A percentile compares a stretch with the other conserved stretches of the same genome.
Conservation (phyloP, 2,329 filamentous ascomycete genomes). For the Penicillium corylophilum region DNA sequence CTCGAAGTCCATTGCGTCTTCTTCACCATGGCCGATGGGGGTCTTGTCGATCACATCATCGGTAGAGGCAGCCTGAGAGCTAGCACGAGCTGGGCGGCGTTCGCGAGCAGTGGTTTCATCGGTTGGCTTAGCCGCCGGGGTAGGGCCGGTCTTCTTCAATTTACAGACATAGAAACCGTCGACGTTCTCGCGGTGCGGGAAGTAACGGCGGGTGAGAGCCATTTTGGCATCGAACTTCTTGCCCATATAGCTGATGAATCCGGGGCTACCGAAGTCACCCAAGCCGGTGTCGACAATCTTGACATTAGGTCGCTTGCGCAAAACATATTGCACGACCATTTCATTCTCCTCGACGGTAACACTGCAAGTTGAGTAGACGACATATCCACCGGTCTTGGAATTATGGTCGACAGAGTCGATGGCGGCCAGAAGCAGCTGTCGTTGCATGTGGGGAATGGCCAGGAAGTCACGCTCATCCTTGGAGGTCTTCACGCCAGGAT, state of each 20-base stretch:
- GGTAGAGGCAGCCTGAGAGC: slow-evolving; percentile 23
- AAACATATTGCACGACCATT: slow-evolving; percentile 87
- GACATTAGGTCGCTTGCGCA: slow-evolving; percentile 89
- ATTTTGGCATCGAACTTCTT: slow-evolving; percentile 88
- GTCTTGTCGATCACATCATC: slow-evolving; percentile 64
- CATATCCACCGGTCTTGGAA: slow-evolving; percentile 88
- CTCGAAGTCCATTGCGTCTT: slow-evolving; percentile 27
- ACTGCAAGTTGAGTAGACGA: slow-evolving; percentile 95
- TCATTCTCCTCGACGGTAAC: slow-evolving; percentile 95
- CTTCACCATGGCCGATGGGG: slow-evolving; percentile 56
- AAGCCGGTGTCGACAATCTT: slow-evolving; percentile 89
- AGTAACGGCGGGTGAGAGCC: slow-evolving; percentile 80
- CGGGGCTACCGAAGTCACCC: slow-evolving; percentile 79
- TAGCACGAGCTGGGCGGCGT: slow-evolving; percentile 19
- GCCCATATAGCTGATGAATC: slow-evolving; percentile 85
- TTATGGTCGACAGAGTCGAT: slow-evolving; percentile 93
- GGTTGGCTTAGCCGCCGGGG: slow-evolving; percentile 48
- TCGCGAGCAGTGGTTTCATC: slow-evolving; percentile 26
- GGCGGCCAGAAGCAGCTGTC: slow-evolving; percentile 86
- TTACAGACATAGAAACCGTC: slow-evolving; percentile 99
- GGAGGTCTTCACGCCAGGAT: slow-evolving; percentile 95
- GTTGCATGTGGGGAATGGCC: slow-evolving; percentile 87
- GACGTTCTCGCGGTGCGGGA: slow-evolving; percentile 89
- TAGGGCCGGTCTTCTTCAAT: slow-evolving; percentile 86
- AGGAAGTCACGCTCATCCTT: slow-evolving; percentile 96